Conservation (phyloP, 495 filamentous ascomycete species). For the Aspergillus incahuasiensis region DNA sequence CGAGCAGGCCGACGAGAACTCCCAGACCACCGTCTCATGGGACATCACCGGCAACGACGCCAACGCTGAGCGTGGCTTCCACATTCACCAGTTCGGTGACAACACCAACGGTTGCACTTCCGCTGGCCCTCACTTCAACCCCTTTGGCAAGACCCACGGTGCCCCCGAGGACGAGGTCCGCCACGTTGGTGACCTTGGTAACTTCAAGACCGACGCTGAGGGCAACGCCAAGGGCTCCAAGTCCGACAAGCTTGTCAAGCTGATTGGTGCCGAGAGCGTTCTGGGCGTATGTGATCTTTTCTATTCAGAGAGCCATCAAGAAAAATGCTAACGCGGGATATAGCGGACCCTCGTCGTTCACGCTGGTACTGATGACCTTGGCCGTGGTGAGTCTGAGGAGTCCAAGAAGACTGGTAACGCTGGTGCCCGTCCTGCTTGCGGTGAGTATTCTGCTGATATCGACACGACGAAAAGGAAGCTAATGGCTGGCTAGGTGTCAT, state of each 20-base stretch:
- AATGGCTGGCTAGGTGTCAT: conserved; percentile 61
- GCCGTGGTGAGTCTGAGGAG: conserved; percentile 82
- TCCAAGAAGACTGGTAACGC: conserved; percentile 98
- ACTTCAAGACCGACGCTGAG: conserved; percentile 90
- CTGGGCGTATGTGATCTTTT: conserved; percentile 66
- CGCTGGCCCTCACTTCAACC: conserved; percentile 98
- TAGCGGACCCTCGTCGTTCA: conserved; percentile 95
- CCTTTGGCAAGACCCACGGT: conserved; percentile 85
- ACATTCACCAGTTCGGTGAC: conserved; percentile 98
- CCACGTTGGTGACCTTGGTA: conserved; percentile 95
- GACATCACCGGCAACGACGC: conserved; percentile 88
- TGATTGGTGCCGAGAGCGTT: conserved; percentile 93
- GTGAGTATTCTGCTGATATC: conserved; percentile 41
- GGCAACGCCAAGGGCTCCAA: conserved; percentile 77
- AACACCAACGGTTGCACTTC: conserved; percentile 99
- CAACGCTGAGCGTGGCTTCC: conserved; percentile 94
- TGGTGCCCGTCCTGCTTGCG: conserved; percentile 86
- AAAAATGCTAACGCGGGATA: conserved; percentile 9
- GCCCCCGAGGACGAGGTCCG: conserved; percentile 74
- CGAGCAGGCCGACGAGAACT: conserved; percentile 77
- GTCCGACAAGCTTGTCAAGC: conserved; percentile 77
- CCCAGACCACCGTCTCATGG: conserved; percentile 81
- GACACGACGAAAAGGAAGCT: not conserved
- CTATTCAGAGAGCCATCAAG: not conserved
- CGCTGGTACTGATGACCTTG: conserved; percentile 91